A percentile compares a stretch with the other conserved stretches of the same genome.
Conservation (phyloP, 306 rosid species). For the Psophocarpus tetragonolobus region DNA sequence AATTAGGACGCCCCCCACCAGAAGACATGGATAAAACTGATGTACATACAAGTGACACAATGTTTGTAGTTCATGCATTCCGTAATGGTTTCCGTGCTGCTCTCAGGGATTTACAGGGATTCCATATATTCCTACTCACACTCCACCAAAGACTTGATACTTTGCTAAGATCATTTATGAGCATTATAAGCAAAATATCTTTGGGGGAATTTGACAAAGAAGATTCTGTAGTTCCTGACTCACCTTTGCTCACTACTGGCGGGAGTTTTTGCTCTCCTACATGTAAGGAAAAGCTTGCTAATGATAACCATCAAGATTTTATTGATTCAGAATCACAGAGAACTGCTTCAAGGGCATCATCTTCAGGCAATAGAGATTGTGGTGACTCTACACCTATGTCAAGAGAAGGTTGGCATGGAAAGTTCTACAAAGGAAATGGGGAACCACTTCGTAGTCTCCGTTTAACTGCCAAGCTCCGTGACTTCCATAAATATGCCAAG, state of each 20-base stretch:
- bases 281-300: conserved; percentile 56
- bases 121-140: conserved; percentile 81
- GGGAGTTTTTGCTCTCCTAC: conserved; percentile 50
- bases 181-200: conserved; percentile 66
- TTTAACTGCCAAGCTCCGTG: conserved; percentile 89
- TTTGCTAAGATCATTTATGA: conserved; percentile 71
- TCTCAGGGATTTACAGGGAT: conserved; percentile 90
- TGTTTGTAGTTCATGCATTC: conserved; percentile 57
- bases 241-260: conserved; percentile 51
- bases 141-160: conserved; percentile 89
- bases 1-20: conserved; percentile 60
- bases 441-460: conserved; percentile 76
- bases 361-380: conserved; percentile 61
- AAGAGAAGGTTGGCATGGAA: conserved; percentile 80
- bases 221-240: conserved; percentile 61
- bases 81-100: conserved; percentile 84
- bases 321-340: conserved; percentile 69
- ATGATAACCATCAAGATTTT: conserved; percentile 64
- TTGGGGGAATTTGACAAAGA: conserved; percentile 80
- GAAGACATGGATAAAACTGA: conserved; percentile 48
- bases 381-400: conserved; percentile 55
- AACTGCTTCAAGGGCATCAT: conserved; percentile 55
- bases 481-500: conserved; percentile 86
- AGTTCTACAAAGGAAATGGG: conserved; percentile 65
- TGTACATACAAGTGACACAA: conserved; percentile 44